Base-by-base conservation (phyloP, 306 rosid genomes). In the Acmispon strigosus region DNA sequence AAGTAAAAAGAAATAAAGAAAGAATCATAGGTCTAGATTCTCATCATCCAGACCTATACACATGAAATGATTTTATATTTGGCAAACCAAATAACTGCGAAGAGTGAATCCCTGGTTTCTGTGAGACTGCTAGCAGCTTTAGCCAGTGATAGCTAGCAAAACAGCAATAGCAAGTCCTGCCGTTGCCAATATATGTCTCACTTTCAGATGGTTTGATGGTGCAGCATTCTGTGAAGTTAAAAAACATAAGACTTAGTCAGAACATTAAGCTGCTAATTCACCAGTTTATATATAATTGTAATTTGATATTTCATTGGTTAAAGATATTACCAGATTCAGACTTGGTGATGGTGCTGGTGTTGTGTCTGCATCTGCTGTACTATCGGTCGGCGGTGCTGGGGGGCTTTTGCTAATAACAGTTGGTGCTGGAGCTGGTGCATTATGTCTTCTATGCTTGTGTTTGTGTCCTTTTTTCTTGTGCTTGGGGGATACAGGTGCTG, bases 301-400 rank as follows among this genome's bases (percentile, higher is more conserved):
- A 14, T 15, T 51, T 70, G 68, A 52, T 60, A 45, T 63, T 24
- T 41, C 52, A 29, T 45, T 47, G 13, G 68, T 52, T 45, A 53
- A 65, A 71, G 63, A 65, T 49, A 64, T 80, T 90, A 92, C 98
- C 98, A 75, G 57, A 84, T 89, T 8, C 58, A 78, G 80, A 73
- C 82, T 80, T 42, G 98, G 98, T 56, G 98, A 80, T 73, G 98
- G 98, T 39, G 96, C 97, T 6, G 98, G 98, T 4, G 92, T 37
- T 2, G 86, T 86, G 45, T 79, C 82, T 5, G 86, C 63, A 16
- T 86, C 97, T 44, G 71, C 85, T 6, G 74, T 86, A 45, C 62
- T 75, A 36, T 69, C 84, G 6, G 82, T 78, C 52, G 96, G 97
- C 41, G 98, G 98, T 9, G 98, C 97, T 27, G 98, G 96, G 57